Percentiles rank a stretch among this genome's conserved stretches.
These are phyloP conservation scores for Sporothrix humicola DNA, from an alignment of 2,329 filamentous ascomycete species.

Conservation along the genomic window DNA sequence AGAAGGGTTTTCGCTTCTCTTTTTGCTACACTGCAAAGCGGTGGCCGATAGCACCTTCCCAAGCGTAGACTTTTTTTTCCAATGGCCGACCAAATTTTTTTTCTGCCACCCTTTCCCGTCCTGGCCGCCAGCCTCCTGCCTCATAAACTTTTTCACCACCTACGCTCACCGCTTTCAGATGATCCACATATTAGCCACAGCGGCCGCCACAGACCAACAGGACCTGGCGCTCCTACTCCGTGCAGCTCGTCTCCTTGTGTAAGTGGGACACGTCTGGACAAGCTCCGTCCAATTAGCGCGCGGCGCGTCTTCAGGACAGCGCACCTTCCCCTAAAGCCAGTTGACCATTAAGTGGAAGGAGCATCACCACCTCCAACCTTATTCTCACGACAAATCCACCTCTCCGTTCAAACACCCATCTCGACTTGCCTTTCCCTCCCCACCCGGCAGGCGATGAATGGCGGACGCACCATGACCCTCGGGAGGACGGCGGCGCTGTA, in stretches of 20 bases:
- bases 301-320: constrained; percentile 29
- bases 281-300: constrained; percentile 30
- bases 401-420: neutral
- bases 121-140: constrained; percentile 18
- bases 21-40: constrained; percentile 12
- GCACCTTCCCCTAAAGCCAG: constrained; percentile 7
- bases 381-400: neutral
- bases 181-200: neutral
- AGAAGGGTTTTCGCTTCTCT: constrained; percentile 26
- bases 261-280: neutral
- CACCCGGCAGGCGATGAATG: constrained; percentile 36
- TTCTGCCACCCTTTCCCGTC: constrained; percentile 32
- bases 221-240: neutral
- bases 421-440: neutral
- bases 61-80: constrained; percentile 41
- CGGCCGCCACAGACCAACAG: neutral
- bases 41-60: constrained; percentile 21
- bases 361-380: constrained; percentile 6
- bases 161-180: constrained; percentile 20
- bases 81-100: constrained; percentile 34
- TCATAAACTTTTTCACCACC: constrained; percentile 19
- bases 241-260: constrained; percentile 3
- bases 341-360: neutral
- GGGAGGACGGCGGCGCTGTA: constrained; percentile 69
- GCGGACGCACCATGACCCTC: constrained; percentile 39